phyloP scores from a whole-genome alignment of 208 protist genomes.

The Histomonas meleagridis region DNA sequence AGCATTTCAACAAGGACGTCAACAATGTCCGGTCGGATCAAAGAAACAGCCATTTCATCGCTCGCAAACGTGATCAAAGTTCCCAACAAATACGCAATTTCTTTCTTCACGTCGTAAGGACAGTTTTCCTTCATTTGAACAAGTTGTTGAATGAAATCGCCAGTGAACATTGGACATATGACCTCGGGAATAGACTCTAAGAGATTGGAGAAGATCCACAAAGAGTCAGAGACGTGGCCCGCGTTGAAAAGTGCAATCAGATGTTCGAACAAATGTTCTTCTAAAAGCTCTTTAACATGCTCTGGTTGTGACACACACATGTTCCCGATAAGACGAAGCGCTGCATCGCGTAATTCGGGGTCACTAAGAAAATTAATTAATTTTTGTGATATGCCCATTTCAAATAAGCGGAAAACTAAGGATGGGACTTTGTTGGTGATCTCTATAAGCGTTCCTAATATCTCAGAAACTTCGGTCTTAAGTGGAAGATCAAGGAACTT shows the following conservation, averaged over 20 bases:
- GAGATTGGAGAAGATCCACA: constrained; percentile 1
- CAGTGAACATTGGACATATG: not conserved
- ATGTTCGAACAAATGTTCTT: not conserved
- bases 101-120: not conserved
- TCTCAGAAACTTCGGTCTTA: not conserved
- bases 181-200: not conserved
- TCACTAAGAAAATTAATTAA: not conserved
- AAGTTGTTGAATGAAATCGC: not conserved
- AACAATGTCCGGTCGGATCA: not conserved
- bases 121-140: too few species aligned
- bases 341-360: not conserved
- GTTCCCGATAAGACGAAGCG: not conserved
- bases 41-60: not conserved
- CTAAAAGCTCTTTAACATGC: not conserved
- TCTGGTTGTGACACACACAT: not conserved
- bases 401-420: not conserved
- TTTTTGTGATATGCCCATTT: not conserved
- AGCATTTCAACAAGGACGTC: constrained; percentile 29
- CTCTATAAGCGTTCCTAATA: not conserved
- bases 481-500: not conserved
- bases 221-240: not conserved
- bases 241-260: not conserved
- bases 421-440: constrained; percentile 27
- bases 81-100: not conserved
- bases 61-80: not conserved